These are phyloP conservation scores for Tuber brumale DNA, from an alignment of 495 filamentous ascomycete species.

Conservation along the genomic window DNA sequence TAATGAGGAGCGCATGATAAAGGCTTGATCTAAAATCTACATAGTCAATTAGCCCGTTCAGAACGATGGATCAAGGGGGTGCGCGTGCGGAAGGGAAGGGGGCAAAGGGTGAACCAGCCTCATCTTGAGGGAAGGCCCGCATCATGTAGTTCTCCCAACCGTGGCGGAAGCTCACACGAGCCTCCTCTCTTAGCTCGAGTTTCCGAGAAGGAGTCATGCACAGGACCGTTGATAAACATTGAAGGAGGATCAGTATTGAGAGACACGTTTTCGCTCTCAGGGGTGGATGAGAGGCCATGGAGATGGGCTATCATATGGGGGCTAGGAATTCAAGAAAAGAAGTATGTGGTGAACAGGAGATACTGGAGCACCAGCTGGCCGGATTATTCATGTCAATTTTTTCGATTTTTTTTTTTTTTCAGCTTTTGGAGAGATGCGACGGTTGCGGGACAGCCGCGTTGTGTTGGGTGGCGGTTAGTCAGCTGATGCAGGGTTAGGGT, in stretches of 20 bases:
- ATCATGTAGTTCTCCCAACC: conserved; percentile 93
- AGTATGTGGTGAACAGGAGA: neutral
- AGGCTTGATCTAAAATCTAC: conserved; percentile 58
- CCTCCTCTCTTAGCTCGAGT: conserved; percentile 58
- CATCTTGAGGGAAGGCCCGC: conserved; percentile 93
- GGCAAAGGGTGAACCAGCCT: conserved; percentile 48
- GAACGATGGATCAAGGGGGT: conserved; percentile 17
- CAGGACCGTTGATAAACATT: conserved; percentile 41
- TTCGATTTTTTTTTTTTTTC: neutral
- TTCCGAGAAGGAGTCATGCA: conserved; percentile 53
- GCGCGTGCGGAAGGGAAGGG: neutral
- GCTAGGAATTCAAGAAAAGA: neutral
- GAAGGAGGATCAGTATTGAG: conserved; percentile 36
- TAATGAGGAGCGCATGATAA: conserved; percentile 73
- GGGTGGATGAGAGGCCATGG: conserved; percentile 30
- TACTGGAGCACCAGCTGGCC: neutral
- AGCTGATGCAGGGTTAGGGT: neutral
- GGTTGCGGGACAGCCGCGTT: conserved; percentile 18
- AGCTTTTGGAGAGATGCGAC: conserved; percentile 24
- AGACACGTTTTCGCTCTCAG: conserved; percentile 34
- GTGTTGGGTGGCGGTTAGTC: neutral
- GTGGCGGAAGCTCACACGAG: conserved; percentile 91
- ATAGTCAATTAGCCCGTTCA: conserved; percentile 2
- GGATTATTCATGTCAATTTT: neutral
- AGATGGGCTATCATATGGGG: conserved; percentile 24